These are phyloP conservation scores for Abrus precatorius DNA, from an alignment of 306 rosid species.

Conservation along the genomic window DNA sequence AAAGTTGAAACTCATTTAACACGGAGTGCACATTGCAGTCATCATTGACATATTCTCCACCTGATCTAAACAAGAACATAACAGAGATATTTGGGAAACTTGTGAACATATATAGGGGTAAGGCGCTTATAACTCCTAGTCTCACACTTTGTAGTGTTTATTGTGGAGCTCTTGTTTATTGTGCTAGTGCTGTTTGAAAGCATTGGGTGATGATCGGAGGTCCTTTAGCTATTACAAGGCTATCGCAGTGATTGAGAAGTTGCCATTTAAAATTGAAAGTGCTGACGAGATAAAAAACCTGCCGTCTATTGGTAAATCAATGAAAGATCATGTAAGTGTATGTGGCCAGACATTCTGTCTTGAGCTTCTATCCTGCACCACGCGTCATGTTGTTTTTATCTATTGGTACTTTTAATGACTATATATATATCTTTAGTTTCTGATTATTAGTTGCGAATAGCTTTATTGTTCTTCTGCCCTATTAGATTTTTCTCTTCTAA, in stretches of 20 bases:
- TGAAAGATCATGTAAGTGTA: conserved; percentile 88
- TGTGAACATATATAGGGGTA: conserved; percentile 88
- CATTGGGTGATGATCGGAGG: conserved; percentile 91
- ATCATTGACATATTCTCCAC: conserved; percentile 73
- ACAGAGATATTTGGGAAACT: conserved; percentile 89
- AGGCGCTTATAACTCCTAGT: conserved; percentile 32
- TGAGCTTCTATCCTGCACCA: conserved; percentile 25
- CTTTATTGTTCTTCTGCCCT: conserved; percentile 17
- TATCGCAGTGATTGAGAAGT: conserved; percentile 80
- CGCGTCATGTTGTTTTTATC: conserved; percentile 23
- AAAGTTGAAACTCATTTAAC: conserved; percentile 40
- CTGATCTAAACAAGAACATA: conserved; percentile 80
- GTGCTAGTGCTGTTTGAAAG: conserved; percentile 58
- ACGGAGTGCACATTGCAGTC: conserved; percentile 53
- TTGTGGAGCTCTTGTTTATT: conserved; percentile 45
- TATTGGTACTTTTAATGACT: conserved; percentile 24
- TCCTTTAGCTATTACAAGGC: conserved; percentile 98
- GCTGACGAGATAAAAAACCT: conserved; percentile 75
- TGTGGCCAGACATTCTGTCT: conserved; percentile 18
- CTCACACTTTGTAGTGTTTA: conserved; percentile 3
- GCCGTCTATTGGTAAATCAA: conserved; percentile 88
- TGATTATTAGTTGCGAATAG: not conserved
- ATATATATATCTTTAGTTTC: conserved; percentile 20
- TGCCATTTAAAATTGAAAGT: conserved; percentile 81
- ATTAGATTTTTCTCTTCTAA: conserved; percentile 8